Evolutionary conservation across 306 rosid genomes (phyloP).

Genomic region (Quercus variabilis): DNA sequence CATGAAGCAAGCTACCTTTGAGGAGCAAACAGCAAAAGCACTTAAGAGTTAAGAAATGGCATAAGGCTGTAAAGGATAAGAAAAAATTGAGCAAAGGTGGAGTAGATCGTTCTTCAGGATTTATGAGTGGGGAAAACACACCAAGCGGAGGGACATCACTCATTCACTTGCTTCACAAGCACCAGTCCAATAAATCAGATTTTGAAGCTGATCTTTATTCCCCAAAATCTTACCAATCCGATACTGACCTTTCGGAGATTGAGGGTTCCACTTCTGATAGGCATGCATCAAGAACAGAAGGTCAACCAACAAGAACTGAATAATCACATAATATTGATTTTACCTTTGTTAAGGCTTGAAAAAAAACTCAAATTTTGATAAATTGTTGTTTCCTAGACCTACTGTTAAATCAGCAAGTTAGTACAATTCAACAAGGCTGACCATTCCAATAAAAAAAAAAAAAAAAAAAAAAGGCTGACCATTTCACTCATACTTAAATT

Average conservation of each 20-base stretch:
- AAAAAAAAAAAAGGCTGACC: neutral
- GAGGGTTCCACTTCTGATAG: slow-evolving; percentile 15
- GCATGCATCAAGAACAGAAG: neutral
- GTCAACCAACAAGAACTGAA: neutral
- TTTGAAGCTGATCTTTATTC: slow-evolving; percentile 36
- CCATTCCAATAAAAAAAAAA: too few species aligned
- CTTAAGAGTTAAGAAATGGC: slow-evolving; percentile 70
- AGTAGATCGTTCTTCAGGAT: slow-evolving; percentile 25
- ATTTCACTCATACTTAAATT: neutral
- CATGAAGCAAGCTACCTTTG: slow-evolving; percentile 63
- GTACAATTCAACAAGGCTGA: neutral
- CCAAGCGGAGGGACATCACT: slow-evolving; percentile 64
- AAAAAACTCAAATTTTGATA: neutral
- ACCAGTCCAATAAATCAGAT: slow-evolving; percentile 34
- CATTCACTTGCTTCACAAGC: slow-evolving; percentile 47
- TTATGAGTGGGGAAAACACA: slow-evolving; percentile 51
- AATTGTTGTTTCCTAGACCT: neutral
- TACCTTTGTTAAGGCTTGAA: slow-evolving; percentile 46
- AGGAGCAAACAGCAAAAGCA: slow-evolving; percentile 67
- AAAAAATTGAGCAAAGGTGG: slow-evolving; percentile 36
- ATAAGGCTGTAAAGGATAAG: slow-evolving; percentile 41
- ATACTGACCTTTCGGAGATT: slow-evolving; percentile 43
- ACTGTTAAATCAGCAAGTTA: neutral
- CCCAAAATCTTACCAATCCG: slow-evolving; percentile 55
- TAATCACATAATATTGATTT: slow-evolving; percentile 34